Evolutionary conservation across 768 basidiomycete species (phyloP).

Genomic region (Ramaria sp.): DNA sequence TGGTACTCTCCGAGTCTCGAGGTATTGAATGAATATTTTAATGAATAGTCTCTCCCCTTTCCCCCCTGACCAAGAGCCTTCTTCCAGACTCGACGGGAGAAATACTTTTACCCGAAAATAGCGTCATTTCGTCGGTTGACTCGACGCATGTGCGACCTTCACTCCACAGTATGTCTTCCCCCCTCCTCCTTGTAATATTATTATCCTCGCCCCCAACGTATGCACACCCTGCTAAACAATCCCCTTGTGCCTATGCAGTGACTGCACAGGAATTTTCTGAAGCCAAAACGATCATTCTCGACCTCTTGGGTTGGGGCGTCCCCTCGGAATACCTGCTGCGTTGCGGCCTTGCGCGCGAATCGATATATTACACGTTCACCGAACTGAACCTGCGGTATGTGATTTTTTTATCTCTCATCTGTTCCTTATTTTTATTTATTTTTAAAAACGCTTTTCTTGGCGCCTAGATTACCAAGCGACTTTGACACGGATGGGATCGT

Average conservation of each 20-base stretch:
- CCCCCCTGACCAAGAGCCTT: too few species aligned
- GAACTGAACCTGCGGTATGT: slow-evolving; percentile 49
- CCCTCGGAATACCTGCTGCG: slow-evolving; percentile 61
- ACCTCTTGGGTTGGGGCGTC: slow-evolving; percentile 78
- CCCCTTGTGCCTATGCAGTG: slow-evolving; percentile 30
- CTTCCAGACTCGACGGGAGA: too few species aligned
- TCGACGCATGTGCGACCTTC: slow-evolving; percentile 5
- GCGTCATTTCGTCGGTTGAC: not conserved
- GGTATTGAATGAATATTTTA: too few species aligned
- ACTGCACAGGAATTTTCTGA: slow-evolving; percentile 57
- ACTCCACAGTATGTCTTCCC: slow-evolving; percentile 5
- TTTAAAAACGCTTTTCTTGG: too few species aligned
- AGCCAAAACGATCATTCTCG: slow-evolving; percentile 65
- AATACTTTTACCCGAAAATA: not conserved
- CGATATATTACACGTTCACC: slow-evolving; percentile 64
- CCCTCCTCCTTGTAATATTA: not conserved
- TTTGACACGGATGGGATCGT: slow-evolving; percentile 50
- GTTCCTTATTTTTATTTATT: too few species aligned
- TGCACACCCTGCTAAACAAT: not conserved
- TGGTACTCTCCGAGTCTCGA: too few species aligned
- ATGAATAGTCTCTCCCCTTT: too few species aligned
- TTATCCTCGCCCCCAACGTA: too few species aligned
- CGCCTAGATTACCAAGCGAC: slow-evolving; percentile 44
- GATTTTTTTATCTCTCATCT: too few species aligned
- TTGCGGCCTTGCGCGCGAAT: slow-evolving; percentile 57